These are phyloP conservation scores for Crithidia sp. DNA, from an alignment of 208 protist species.

Conservation along the genomic window DNA sequence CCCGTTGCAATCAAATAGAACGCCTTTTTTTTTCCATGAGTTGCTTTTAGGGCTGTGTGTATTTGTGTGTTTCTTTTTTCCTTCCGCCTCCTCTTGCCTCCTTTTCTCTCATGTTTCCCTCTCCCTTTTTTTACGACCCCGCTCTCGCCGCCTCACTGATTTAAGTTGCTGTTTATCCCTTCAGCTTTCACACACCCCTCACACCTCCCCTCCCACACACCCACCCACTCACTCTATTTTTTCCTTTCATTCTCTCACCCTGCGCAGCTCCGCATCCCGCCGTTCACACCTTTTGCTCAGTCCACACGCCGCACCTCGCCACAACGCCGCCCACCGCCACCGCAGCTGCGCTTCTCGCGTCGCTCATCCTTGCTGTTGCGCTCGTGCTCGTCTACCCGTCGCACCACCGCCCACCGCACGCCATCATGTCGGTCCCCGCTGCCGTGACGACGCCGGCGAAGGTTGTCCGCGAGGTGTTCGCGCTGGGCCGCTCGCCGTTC, in stretches of 20 bases:
- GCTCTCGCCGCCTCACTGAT: slow-evolving; percentile 11
- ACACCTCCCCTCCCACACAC: neutral
- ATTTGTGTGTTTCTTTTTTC: neutral
- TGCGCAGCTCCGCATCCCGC: neutral
- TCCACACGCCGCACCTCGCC: slow-evolving; percentile 33
- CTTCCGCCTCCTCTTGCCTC: neutral
- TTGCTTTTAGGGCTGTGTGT: too few species aligned
- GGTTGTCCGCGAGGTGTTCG: slow-evolving; percentile 21
- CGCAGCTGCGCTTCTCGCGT: slow-evolving; percentile 4
- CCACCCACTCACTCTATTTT: neutral
- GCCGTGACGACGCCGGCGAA: slow-evolving; percentile 3
- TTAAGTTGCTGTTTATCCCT: neutral
- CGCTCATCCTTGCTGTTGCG: neutral
- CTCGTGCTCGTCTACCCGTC: neutral
- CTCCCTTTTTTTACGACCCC: slow-evolving; percentile 11
- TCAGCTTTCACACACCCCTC: neutral
- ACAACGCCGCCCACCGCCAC: slow-evolving; percentile 33
- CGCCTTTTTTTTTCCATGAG: too few species aligned
- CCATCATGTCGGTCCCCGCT: neutral
- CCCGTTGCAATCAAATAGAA: too few species aligned
- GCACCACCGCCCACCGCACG: neutral
- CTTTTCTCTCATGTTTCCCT: neutral
- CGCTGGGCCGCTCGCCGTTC: slow-evolving; percentile 19
- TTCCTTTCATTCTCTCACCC: neutral
- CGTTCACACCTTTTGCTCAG: neutral